A percentile compares a stretch with the other conserved stretches of the same genome.
Evolutionary conservation across 2,329 filamentous ascomycete species (phyloP).

Genomic region (Exophiala oligosperma): DNA sequence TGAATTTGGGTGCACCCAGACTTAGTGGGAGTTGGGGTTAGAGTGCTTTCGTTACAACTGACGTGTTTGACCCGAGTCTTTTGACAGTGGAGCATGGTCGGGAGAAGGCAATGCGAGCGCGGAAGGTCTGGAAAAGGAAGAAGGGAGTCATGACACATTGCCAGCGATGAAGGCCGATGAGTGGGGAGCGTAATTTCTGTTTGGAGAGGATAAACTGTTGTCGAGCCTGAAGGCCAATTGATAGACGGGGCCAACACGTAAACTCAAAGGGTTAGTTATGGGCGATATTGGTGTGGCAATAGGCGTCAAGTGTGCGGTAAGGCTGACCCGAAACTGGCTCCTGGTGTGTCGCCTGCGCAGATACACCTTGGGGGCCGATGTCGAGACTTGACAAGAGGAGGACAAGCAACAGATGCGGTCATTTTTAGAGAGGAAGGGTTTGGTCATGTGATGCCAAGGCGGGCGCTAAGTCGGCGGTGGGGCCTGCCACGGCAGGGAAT

Average conservation of each 20-base stretch:
- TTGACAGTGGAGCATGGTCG: too few relatives aligned
- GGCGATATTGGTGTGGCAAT: too few relatives aligned
- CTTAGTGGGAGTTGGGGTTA: too few relatives aligned
- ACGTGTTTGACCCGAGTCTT: too few relatives aligned
- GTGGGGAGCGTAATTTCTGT: not conserved
- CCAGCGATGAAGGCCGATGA: not conserved
- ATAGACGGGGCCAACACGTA: not conserved
- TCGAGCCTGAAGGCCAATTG: not conserved
- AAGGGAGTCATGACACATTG: not conserved
- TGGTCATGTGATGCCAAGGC: constrained; percentile 25
- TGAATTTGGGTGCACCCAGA: too few relatives aligned
- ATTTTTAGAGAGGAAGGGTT: constrained; percentile 14
- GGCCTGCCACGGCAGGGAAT: not conserved
- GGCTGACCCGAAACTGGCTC: too few relatives aligned
- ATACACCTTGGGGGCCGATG: not conserved
- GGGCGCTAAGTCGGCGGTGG: constrained; percentile 15
- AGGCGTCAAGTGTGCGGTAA: too few relatives aligned
- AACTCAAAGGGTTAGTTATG: not conserved
- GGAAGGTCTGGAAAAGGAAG: not conserved
- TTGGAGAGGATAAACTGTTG: not conserved
- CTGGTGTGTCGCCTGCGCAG: not conserved
- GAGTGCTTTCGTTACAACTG: too few relatives aligned
- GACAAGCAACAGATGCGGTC: constrained; percentile 20
- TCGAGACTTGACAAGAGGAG: not conserved
- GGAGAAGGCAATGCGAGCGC: not conserved